Evolutionary conservation across 192 early-diverging fungal species (phyloP).

Genomic region (Coemansia sp.): DNA sequence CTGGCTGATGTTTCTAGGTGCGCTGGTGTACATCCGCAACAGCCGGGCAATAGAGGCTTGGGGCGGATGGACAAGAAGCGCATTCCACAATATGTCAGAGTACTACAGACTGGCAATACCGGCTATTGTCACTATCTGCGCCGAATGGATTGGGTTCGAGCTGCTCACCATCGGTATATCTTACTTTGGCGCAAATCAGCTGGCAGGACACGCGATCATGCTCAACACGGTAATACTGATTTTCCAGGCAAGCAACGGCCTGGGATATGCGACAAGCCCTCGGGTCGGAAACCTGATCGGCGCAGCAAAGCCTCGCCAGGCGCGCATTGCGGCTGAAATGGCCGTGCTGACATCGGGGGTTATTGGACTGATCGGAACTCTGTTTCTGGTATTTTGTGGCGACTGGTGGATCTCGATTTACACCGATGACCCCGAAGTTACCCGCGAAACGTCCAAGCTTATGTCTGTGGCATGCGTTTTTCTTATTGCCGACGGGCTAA

Average conservation of each 20-base stretch:
- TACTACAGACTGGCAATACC: slow-evolving; percentile 72
- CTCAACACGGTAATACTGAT: slow-evolving; percentile 64
- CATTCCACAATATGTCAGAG: slow-evolving; percentile 59
- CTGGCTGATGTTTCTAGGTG: slow-evolving; percentile 63
- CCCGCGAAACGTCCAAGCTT: slow-evolving; percentile 65
- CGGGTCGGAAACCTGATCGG: slow-evolving; percentile 75
- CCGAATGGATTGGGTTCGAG: slow-evolving; percentile 80
- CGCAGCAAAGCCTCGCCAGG: slow-evolving; percentile 48
- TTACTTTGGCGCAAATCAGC: slow-evolving; percentile 63
- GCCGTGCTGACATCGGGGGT: slow-evolving; percentile 58
- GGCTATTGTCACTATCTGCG: slow-evolving; percentile 72
- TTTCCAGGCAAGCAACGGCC: slow-evolving; percentile 67
- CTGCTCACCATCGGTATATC: slow-evolving; percentile 66
- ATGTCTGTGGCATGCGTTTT: slow-evolving; percentile 72
- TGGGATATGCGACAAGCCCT: slow-evolving; percentile 70
- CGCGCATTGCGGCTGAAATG: slow-evolving; percentile 60
- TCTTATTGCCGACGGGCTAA: slow-evolving; percentile 59
- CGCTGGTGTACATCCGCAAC: slow-evolving; percentile 61
- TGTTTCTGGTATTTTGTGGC: slow-evolving; percentile 11
- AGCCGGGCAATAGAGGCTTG: slow-evolving; percentile 67
- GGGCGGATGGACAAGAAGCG: slow-evolving; percentile 75
- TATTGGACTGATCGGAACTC: slow-evolving; percentile 34
- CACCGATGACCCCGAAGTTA: slow-evolving; percentile 68
- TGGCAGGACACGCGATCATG: slow-evolving; percentile 76
- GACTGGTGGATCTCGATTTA: slow-evolving; percentile 54